A percentile compares a stretch with the other conserved stretches of the same genome.
These are phyloP conservation scores for Fraxinus sp. DNA, from an alignment of 305 asterid genomes.

Conservation along the genomic window DNA sequence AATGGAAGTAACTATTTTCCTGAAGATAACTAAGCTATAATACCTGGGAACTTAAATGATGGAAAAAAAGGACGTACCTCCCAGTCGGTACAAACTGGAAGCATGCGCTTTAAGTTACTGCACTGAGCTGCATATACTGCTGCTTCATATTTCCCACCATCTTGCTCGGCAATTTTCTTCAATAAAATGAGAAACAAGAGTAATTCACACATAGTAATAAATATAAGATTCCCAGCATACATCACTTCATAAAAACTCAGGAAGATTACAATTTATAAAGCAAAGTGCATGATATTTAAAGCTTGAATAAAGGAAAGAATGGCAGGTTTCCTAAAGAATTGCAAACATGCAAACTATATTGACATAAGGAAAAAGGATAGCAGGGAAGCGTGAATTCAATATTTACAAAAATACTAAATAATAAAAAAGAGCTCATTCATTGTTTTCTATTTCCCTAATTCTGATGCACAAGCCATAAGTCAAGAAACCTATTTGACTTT, in stretches of 20 bases:
- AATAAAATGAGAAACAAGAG: slow-evolving; percentile 34
- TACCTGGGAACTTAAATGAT: slow-evolving; percentile 18
- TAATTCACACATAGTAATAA: background rate
- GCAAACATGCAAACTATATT: slow-evolving; percentile 19
- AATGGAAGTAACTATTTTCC: background rate
- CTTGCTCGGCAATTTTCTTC: slow-evolving; percentile 95
- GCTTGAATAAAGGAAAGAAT: slow-evolving; percentile 16
- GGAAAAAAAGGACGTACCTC: slow-evolving; percentile 56
- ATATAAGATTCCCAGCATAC: slow-evolving; percentile 14
- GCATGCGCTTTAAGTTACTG: slow-evolving; percentile 85
- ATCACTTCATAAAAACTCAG: slow-evolving; percentile 14
- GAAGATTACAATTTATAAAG: slow-evolving; percentile 13
- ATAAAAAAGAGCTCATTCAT: slow-evolving; percentile 17
- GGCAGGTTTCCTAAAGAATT: slow-evolving; percentile 14
- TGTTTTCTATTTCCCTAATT: background rate
- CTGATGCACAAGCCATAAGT: slow-evolving; percentile 13
- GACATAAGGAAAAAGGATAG: slow-evolving; percentile 3
- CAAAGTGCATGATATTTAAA: slow-evolving; percentile 8
- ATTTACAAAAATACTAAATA: slow-evolving; percentile 16
- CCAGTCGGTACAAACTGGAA: slow-evolving; percentile 96
- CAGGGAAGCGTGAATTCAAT: background rate
- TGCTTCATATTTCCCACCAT: slow-evolving; percentile 83
- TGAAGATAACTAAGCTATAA: slow-evolving; percentile 20
- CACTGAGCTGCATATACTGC: slow-evolving; percentile 92
- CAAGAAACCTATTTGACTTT: slow-evolving; percentile 20